phyloP scores from a whole-genome alignment of 2,329 filamentous ascomycete genomes.

The Paecilomyces sp. region DNA sequence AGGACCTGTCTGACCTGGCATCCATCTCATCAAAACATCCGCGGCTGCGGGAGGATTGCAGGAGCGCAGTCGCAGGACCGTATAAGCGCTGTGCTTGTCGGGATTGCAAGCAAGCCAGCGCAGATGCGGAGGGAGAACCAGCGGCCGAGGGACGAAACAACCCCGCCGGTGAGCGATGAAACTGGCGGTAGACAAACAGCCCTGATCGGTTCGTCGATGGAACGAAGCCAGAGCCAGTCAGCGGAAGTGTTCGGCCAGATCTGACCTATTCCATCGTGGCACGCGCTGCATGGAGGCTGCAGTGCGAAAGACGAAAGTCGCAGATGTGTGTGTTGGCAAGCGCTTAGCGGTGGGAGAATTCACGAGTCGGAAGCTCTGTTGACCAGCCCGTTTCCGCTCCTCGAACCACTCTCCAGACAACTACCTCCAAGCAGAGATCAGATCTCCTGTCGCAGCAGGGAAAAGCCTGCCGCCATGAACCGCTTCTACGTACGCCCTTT shows the following conservation, averaged over 20 bases:
- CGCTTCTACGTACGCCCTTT: conserved; percentile 23
- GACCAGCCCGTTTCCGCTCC: conserved; percentile 1
- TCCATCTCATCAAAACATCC: conserved; percentile 22
- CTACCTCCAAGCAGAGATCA: background rate
- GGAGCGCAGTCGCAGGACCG: conserved; percentile 2
- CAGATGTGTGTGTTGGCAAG: conserved; percentile 2
- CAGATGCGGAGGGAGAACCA: background rate
- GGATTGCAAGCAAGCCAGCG: background rate
- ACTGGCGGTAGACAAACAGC: background rate
- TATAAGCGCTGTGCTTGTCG: conserved; percentile 2
- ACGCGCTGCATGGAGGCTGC: conserved; percentile 7
- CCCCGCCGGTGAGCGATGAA: background rate
- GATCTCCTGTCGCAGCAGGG: background rate
- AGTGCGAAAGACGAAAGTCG: conserved; percentile 3
- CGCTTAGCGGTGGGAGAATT: conserved; percentile 2
- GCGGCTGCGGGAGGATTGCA: background rate
- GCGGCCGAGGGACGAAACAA: background rate
- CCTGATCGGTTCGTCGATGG: background rate
- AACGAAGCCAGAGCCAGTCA: background rate
- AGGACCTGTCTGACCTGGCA: conserved; percentile 19
- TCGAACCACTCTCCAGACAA: background rate
- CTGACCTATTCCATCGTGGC: background rate
- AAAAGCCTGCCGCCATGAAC: conserved; percentile 15
- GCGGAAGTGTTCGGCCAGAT: background rate
- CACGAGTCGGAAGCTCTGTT: background rate